Evolutionary conservation across 805 yeast genomes (phyloP).

Genomic region (Metschnikowia corniflorae): DNA sequence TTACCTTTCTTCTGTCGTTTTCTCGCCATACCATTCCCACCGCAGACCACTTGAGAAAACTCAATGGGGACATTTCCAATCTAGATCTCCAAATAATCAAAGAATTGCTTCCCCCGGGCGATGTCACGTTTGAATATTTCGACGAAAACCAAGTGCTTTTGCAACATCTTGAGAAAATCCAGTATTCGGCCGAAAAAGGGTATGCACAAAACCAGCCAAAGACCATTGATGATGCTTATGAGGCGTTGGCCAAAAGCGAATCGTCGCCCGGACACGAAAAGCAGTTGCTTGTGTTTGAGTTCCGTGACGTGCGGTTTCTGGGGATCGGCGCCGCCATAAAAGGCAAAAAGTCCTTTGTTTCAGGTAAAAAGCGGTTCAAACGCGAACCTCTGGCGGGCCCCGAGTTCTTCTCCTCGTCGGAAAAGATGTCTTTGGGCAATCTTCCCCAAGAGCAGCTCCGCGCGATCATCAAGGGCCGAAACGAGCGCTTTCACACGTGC

Average conservation of each 20-base stretch:
- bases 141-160: conserved; percentile 66
- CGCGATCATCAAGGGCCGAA: conserved; percentile 56
- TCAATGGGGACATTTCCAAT: conserved; percentile 30
- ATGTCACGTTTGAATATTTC: conserved; percentile 63
- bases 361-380: conserved; percentile 7
- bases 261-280: conserved; percentile 44
- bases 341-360: conserved; percentile 16
- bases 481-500: conserved; percentile 42
- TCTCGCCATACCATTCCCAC: conserved; percentile 22
- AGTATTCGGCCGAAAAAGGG: conserved; percentile 34
- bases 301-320: conserved; percentile 64
- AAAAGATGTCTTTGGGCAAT: conserved; percentile 47
- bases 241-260: conserved; percentile 48
- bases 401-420: conserved; percentile 28
- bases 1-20: conserved; percentile 31
- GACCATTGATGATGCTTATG: conserved; percentile 48
- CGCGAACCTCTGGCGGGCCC: background rate
- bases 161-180: conserved; percentile 42
- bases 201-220: conserved; percentile 30
- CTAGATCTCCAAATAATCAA: conserved; percentile 64
- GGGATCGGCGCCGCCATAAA: conserved; percentile 35
- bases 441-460: conserved; percentile 56
- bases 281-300: conserved; percentile 70
- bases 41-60: conserved; percentile 32
- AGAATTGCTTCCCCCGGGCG: conserved; percentile 62